These are phyloP conservation scores for Ceriops decandra DNA, from an alignment of 345 rosid species.

Conservation along the genomic window DNA sequence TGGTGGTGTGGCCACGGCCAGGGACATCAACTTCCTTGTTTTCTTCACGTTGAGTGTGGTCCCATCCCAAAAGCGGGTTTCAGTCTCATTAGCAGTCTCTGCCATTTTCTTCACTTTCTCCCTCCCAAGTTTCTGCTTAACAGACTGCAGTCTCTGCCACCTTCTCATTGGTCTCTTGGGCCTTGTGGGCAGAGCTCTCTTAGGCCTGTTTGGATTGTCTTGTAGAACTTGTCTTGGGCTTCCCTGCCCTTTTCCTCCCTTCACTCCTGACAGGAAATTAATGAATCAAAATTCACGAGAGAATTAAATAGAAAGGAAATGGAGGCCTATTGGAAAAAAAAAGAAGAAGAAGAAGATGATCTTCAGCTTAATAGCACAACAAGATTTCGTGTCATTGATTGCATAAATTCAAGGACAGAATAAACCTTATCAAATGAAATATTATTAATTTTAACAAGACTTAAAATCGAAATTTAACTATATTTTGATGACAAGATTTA, in stretches of 20 bases:
- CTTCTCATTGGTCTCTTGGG: slow-evolving; percentile 38
- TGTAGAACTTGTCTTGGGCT: slow-evolving; percentile 23
- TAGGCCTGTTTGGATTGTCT: slow-evolving; percentile 24
- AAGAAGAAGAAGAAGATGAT: no score
- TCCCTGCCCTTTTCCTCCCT: slow-evolving; percentile 6
- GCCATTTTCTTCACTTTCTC: slow-evolving; percentile 60
- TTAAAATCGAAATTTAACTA: no score
- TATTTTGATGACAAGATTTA: no score
- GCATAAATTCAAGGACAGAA: no score
- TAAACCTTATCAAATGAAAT: no score
- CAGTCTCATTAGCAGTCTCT: slow-evolving; percentile 47
- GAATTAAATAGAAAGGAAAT: no score
- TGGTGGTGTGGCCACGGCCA: background rate
- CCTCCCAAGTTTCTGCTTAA: slow-evolving; percentile 10
- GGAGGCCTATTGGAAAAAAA: no score
- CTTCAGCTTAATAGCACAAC: no score
- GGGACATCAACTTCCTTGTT: slow-evolving; percentile 14
- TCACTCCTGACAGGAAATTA: background rate
- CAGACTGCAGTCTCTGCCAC: slow-evolving; percentile 47
- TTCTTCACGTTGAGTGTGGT: slow-evolving; percentile 15
- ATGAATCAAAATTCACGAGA: no score
- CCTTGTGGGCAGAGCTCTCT: slow-evolving; percentile 32
- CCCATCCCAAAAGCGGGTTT: slow-evolving; percentile 56
- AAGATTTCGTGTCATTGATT: no score
- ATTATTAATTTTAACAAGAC: no score